Evolutionary conservation across 768 basidiomycete species (phyloP), one percentile per base, ranked within the genome.

Genomic region (Lactarius vividus): DNA sequence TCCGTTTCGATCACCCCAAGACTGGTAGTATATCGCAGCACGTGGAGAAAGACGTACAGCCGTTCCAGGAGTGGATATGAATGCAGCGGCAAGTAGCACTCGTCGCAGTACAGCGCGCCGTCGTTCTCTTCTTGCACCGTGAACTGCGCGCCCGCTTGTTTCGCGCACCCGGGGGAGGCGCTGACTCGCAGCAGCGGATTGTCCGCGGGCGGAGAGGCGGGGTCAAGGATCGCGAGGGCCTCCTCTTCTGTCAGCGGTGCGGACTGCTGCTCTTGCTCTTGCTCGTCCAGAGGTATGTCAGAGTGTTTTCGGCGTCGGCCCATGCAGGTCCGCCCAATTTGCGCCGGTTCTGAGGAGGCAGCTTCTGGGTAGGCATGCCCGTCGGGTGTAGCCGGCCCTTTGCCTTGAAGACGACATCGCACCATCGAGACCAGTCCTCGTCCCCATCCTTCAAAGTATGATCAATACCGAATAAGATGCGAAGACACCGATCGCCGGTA

Each of bases 11-110:
- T n/a, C n/a, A n/a, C 77, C n/a, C 94, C 94, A 53, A 94, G 79
- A 68, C 85, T 87, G 15, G 89, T 89, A 57, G 88, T 91, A 76
- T 95, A 98, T 71, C 84, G 84, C 73, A 91, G 76, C 31, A 97
- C 96, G 72, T 99, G 97, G 73, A 99, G 77, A 77, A 96, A 99
- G 70, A 99, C 98, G 77, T 94, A 98, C 63, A 98, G 79, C 67
- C 87, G 87, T 74, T 95, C 93, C 2, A 95, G 95, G 72, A 85
- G 86, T 2, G 96, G 97, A 76, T 99, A 97, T 13, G 94, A 93
- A 64, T 95, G 88, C 29, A 98, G 77, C 18, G 97, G 97, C 55
- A 97, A 80, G 75, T 91, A 98, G 74, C 96, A 99, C 73, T 94
- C 92, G 1, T 84, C 80, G 74, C 96, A 99, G 77, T 93, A 97